Evolutionary conservation across 495 filamentous ascomycete genomes (phyloP).

Genomic region (Friedmanniomyces simplex): DNA sequence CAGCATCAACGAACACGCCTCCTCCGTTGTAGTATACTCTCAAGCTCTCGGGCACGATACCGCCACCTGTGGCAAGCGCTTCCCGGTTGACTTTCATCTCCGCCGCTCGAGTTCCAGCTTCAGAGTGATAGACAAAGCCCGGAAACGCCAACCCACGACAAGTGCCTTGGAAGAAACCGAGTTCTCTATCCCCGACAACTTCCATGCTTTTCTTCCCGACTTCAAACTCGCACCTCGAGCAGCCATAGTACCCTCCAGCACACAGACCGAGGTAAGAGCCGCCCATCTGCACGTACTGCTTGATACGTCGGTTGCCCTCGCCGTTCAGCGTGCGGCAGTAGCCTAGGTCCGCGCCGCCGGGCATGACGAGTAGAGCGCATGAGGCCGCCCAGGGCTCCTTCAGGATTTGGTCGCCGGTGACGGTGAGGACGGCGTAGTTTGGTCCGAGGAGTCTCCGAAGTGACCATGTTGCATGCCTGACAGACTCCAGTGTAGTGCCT

Average conservation of each 20-base stretch:
- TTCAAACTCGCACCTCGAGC: slow-evolving; percentile 75
- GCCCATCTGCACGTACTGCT: slow-evolving; percentile 74
- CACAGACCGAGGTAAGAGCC: slow-evolving; percentile 85
- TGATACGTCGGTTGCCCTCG: slow-evolving; percentile 71
- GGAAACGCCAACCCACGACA: slow-evolving; percentile 81
- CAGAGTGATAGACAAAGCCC: slow-evolving; percentile 86
- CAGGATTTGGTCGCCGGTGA: slow-evolving; percentile 65
- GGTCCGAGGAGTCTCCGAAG: slow-evolving; percentile 83
- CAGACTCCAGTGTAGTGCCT: slow-evolving; percentile 77
- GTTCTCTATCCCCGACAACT: slow-evolving; percentile 75
- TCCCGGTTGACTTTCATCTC: slow-evolving; percentile 55
- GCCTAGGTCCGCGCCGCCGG: slow-evolving; percentile 87
- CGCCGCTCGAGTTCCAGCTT: slow-evolving; percentile 69
- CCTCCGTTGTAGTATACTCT: slow-evolving; percentile 88
- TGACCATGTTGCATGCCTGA: slow-evolving; percentile 79
- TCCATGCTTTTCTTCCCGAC: slow-evolving; percentile 59
- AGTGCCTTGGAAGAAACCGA: slow-evolving; percentile 76
- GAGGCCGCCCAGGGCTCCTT: slow-evolving; percentile 87
- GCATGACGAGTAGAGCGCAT: slow-evolving; percentile 83
- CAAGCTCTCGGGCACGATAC: slow-evolving; percentile 49
- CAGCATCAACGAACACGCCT: slow-evolving; percentile 83
- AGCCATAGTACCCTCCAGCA: slow-evolving; percentile 89
- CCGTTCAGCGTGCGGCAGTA: slow-evolving; percentile 88
- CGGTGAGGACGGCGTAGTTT: slow-evolving; percentile 82
- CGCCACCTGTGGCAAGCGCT: slow-evolving; percentile 39